Evolutionary conservation across 1,284 basidiomycete species (phyloP), one percentile per base, ranked within the genome.

Genomic region (Anthracocystis walkeri): DNA sequence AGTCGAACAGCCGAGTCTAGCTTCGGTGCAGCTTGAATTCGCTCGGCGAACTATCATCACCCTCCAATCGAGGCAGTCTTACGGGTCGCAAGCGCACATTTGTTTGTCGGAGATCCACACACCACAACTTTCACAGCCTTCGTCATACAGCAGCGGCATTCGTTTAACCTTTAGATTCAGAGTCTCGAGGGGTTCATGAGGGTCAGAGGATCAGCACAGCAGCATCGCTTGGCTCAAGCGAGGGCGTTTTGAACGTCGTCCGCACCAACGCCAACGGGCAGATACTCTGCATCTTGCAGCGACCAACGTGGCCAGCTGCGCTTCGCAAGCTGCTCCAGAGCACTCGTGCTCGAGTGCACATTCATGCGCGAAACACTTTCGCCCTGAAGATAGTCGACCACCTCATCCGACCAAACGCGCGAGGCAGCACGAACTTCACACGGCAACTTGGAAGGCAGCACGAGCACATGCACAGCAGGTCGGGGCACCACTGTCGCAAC

Each of bases 391-490:
- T 62, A 63, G 10, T 53, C 64, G 33, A 54, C 62, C 35, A 73
- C 48, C 27, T 68, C 66, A 40, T 75, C 69, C 41, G 72, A 77
- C 61, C 74, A 75, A 16, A 66, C 66, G 23, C 82, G 77, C 8
- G 76, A 62, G 11, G 75, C 61, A 4, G 73, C 57, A 14, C 58
- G 58, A 2, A 83, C 40, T 42, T 83, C 82, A 31, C 54, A 20
- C 16, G 82, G 82, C 7, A 77, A 40, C 53, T 67, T 60, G 2
- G 66, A 77, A 1, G 82, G 82, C 10, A 77, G 66, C 12, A 78
- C 64, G 23, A 83, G 49, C n/a, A 81, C 75, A 54, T 82, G 80
- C n/a, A 78, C 69, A 5, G 77, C 73, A 7, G 77, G 65, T 21
- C 67, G 64, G 4, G 63, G 65, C 6, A 74, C 62, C 18, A 74